Conservation (phyloP, 495 filamentous ascomycete genomes). For the Neurospora cerealis region DNA sequence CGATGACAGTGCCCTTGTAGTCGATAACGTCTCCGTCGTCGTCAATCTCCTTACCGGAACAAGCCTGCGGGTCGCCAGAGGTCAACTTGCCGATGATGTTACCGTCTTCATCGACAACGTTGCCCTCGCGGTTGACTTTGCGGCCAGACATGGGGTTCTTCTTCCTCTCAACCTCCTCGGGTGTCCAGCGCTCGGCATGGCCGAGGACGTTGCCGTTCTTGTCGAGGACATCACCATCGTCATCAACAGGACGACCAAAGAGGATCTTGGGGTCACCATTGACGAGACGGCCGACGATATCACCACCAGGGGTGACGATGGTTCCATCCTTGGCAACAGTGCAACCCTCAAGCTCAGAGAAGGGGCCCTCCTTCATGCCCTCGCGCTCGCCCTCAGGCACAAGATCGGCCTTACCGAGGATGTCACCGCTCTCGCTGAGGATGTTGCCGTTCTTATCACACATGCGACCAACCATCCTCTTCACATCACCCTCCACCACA, state of each 20-base stretch:
- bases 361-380: conserved; percentile 63
- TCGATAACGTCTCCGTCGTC: conserved; percentile 81
- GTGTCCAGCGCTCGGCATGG: conserved; percentile 72
- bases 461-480: conserved; percentile 65
- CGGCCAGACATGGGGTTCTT: conserved; percentile 57
- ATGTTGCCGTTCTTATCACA: conserved; percentile 74
- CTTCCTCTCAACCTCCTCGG: conserved; percentile 58
- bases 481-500: conserved; percentile 61
- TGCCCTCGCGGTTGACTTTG: conserved; percentile 71
- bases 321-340: conserved; percentile 70
- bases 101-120: conserved; percentile 72
- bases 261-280: conserved; percentile 65
- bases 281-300: conserved; percentile 63
- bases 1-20: conserved; percentile 68
- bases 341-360: conserved; percentile 64
- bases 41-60: conserved; percentile 71
- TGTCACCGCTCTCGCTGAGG: conserved; percentile 68
- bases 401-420: conserved; percentile 72
- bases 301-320: conserved; percentile 48
- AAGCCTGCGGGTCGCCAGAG: conserved; percentile 56
- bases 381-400: conserved; percentile 60
- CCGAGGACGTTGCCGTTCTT: conserved; percentile 75
- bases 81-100: conserved; percentile 74
- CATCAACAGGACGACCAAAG: conserved; percentile 66
- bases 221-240: conserved; percentile 75